These are phyloP conservation scores for Smittium culicis DNA, from an alignment of 371 early-diverging fungal genomes.

Conservation along the genomic window DNA sequence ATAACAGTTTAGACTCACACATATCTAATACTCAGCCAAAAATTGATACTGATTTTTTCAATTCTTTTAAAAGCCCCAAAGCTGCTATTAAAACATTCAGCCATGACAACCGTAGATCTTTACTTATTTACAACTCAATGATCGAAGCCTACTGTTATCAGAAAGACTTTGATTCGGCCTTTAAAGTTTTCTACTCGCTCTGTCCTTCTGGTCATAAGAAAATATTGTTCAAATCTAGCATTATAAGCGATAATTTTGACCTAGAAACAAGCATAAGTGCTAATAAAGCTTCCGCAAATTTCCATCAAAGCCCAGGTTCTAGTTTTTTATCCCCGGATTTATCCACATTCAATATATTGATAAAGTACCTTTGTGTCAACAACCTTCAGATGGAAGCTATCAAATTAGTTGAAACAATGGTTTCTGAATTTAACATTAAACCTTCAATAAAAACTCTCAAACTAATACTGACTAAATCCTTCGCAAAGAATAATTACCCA, in stretches of 20 bases:
- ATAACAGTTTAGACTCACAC: background rate
- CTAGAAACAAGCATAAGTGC: too few species aligned
- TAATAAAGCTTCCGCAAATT: background rate
- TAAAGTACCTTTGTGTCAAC: slow-evolving; percentile 6
- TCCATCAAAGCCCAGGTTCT: background rate
- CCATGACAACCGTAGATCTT: background rate
- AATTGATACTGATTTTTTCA: background rate
- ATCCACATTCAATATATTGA: slow-evolving; percentile 1
- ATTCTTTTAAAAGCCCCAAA: background rate
- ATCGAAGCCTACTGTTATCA: slow-evolving; percentile 6
- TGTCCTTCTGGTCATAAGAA: background rate
- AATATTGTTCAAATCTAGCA: background rate
- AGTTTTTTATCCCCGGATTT: background rate
- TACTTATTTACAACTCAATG: slow-evolving; percentile 5
- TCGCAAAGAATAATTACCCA: slow-evolving; percentile 1
- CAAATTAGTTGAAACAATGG: background rate
- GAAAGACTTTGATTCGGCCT: background rate
- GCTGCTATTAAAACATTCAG: background rate
- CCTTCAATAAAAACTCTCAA: background rate
- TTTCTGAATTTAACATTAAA: background rate
- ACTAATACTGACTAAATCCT: background rate
- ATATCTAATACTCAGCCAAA: background rate
- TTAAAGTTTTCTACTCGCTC: background rate
- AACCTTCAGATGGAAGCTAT: background rate
- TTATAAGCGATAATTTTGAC: background rate